Base-by-base conservation (phyloP, 805 yeast genomes). In the Hanseniaspora nectarophila region DNA sequence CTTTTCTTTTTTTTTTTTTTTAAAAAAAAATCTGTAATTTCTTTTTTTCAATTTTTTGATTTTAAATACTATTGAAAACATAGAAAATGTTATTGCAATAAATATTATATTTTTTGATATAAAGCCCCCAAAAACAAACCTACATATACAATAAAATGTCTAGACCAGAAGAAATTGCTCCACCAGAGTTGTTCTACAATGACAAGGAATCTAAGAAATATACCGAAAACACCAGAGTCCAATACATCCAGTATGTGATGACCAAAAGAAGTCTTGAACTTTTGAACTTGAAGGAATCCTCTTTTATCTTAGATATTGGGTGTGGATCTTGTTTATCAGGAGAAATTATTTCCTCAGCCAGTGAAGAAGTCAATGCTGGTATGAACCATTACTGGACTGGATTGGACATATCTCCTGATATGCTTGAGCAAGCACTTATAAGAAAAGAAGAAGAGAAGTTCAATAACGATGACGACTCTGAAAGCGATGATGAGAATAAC, bases 311-410 rank as follows among this genome's bases (percentile, higher is more conserved):
- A 18, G 98, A 92, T 73, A 75, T 92, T 33, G 98, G 98, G 15
- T 92, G 97, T 72, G 98, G 98, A 2, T 88, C 97, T 0, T 97
- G 98, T 0, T 74, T 92, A 16, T 81, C 92, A 34, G 98, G 98
- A 5, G 97, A 92, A 63, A 90, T 92, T 33, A 70, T 92, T 40
- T 47, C 51, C 7, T 47, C 51, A 31, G 51, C 51, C 13, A 78
- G 90, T 0, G 95, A 92, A 61, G 97, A 92, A 64, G 51, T 47
- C 3, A 47, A 47, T 32, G 39, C 38, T 20, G 45, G 45, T n/a
- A 47, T 47, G 51, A 57, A 56, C 18, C 95, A 86, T 63, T 71
- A 80, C 53, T 92, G 98, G 97, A 70, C 86, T 39, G 98, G 98
- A 5, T 80, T 92, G 86, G 98, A 92, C 68, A 92, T 92, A 47